Conservation (phyloP, 306 rosid species). For the Malus fusca region DNA sequence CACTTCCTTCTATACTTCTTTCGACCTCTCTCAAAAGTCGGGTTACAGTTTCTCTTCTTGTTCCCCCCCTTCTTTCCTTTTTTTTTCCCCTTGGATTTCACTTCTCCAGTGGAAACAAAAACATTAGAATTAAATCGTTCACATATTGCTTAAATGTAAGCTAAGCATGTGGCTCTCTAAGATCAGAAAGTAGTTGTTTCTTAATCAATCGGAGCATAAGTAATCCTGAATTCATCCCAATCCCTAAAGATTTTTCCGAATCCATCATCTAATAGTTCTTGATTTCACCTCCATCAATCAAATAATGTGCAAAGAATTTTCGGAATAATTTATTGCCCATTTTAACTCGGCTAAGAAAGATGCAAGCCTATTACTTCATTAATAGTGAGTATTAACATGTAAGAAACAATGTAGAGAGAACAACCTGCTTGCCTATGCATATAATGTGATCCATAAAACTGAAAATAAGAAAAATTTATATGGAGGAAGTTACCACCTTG, state of each 20-base stretch:
- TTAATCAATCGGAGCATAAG: not conserved
- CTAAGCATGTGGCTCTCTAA: not conserved
- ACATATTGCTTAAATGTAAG: not conserved
- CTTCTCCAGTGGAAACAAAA: not conserved
- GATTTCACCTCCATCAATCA: not conserved
- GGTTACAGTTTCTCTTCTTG: too few relatives aligned
- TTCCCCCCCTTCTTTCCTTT: too few relatives aligned
- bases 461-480: constrained; percentile 10
- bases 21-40: too few relatives aligned
- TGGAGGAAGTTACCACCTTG: constrained; percentile 49
- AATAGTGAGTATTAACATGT: not conserved
- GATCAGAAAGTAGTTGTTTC: not conserved
- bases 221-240: not conserved
- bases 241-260: not conserved
- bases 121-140: not conserved
- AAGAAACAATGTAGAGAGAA: not conserved
- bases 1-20: too few relatives aligned
- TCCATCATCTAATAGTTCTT: not conserved
- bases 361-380: not conserved
- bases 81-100: not conserved
- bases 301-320: not conserved
- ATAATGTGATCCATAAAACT: not conserved
- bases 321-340: not conserved
- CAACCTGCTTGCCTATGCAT: not conserved
- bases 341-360: not conserved